Conservation (phyloP, 2,329 filamentous ascomycete species). For the Fonsecaea pedrosoi region DNA sequence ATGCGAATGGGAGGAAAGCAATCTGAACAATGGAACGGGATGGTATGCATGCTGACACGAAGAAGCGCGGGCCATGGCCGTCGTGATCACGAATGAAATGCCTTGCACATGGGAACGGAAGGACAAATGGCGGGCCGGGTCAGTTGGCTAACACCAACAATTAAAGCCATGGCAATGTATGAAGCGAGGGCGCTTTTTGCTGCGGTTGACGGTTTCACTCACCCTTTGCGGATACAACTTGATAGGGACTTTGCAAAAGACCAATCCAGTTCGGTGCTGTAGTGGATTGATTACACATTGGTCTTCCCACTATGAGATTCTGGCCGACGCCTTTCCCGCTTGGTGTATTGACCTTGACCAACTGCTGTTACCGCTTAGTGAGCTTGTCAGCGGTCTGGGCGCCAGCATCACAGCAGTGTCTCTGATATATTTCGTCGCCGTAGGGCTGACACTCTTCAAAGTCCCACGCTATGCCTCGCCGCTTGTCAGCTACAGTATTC, state of each 20-base stretch:
- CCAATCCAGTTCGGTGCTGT: neutral
- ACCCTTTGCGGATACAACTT: neutral
- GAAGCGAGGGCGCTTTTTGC: neutral
- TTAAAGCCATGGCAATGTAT: neutral
- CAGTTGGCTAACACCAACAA: constrained; percentile 1
- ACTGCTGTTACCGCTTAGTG: neutral
- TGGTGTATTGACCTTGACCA: neutral
- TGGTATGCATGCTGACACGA: constrained; percentile 7
- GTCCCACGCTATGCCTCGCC: too few relatives aligned
- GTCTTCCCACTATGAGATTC: neutral
- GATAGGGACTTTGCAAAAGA: neutral
- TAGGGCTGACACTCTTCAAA: too few relatives aligned
- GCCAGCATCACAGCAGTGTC: too few relatives aligned
- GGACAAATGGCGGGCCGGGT: neutral
- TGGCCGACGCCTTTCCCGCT: neutral
- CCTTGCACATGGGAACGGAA: neutral
- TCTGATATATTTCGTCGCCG: too few relatives aligned
- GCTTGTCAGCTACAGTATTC: neutral
- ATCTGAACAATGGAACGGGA: neutral
- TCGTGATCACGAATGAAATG: neutral
- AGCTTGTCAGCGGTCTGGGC: neutral
- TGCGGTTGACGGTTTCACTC: neutral
- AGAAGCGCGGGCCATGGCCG: neutral
- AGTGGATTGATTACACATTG: neutral
- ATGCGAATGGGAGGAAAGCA: neutral